A percentile compares a stretch with the other conserved stretches of the same genome.
Conservation (phyloP, 225 moss, liverwort and hornwort species). For the Marchantia polymorpha region DNA sequence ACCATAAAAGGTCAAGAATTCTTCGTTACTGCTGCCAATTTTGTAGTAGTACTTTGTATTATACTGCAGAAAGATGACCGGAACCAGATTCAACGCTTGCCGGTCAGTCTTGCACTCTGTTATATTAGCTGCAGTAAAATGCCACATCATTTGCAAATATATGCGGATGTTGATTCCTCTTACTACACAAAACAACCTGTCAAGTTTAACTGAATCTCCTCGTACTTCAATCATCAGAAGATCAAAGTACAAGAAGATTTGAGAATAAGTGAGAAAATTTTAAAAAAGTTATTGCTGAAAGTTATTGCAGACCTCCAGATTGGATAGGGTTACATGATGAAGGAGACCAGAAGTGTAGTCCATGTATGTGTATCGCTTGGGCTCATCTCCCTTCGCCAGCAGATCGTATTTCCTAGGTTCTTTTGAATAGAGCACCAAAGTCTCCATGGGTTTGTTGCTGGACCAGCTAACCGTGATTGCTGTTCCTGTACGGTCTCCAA, state of each 20-base stretch:
- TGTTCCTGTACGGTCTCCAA: slow-evolving; percentile 43
- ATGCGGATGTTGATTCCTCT: not conserved
- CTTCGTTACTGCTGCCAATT: slow-evolving; percentile 36
- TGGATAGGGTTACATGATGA: slow-evolving; percentile 43
- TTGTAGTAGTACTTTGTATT: slow-evolving; percentile 46
- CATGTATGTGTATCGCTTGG: slow-evolving; percentile 40
- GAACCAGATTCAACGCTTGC: not conserved
- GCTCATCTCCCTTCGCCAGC: slow-evolving; percentile 28
- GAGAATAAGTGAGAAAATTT: not conserved
- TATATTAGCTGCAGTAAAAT: not conserved
- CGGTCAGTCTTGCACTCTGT: not conserved
- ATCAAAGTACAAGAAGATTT: not conserved
- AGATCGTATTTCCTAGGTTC: slow-evolving; percentile 23
- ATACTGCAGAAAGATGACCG: slow-evolving; percentile 31
- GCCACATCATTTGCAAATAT: not conserved
- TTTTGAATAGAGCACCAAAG: slow-evolving; percentile 37
- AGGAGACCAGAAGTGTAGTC: slow-evolving; percentile 52
- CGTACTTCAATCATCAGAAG: too few species aligned
- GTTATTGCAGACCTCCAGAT: slow-evolving; percentile 29
- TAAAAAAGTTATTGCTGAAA: too few species aligned
- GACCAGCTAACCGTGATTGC: slow-evolving; percentile 51
- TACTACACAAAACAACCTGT: not conserved
- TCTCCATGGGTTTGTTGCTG: slow-evolving; percentile 44
- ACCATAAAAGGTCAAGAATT: slow-evolving; percentile 40
- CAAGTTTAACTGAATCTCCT: too few species aligned